These are phyloP conservation scores for Ophiostoma sp. DNA, from an alignment of 2,329 filamentous ascomycete genomes.

Conservation along the genomic window DNA sequence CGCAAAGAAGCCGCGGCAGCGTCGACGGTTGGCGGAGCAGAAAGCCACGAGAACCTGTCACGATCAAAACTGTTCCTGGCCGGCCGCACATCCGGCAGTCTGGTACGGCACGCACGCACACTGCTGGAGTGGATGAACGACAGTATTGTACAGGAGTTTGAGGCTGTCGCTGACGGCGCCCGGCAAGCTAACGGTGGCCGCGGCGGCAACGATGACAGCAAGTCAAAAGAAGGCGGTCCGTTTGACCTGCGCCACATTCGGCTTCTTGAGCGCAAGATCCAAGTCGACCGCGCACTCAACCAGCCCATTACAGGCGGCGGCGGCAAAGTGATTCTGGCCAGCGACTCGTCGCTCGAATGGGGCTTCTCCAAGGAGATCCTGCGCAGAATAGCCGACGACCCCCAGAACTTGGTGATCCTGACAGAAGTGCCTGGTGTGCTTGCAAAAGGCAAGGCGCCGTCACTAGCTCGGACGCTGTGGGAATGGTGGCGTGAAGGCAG, in stretches of 20 bases:
- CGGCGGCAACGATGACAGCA: conserved; percentile 49
- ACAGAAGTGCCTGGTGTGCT: conserved; percentile 63
- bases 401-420: conserved; percentile 77
- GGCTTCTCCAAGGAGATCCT: conserved; percentile 84
- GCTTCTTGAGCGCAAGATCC: conserved; percentile 73
- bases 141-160: conserved; percentile 85
- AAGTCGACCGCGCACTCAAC: conserved; percentile 65
- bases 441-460: conserved; percentile 45
- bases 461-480: conserved; percentile 72
- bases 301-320: conserved; percentile 42
- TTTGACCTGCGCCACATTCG: conserved; percentile 88
- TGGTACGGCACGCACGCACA: conserved; percentile 83
- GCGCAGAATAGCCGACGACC: conserved; percentile 65
- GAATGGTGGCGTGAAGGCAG: conserved; percentile 61
- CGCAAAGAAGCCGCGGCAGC: conserved; percentile 54
- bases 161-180: conserved; percentile 56
- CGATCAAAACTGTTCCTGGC: conserved; percentile 69
- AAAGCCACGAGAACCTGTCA: conserved; percentile 47
- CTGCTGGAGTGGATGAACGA: conserved; percentile 99
- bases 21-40: conserved; percentile 29
- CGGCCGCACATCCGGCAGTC: conserved; percentile 78
- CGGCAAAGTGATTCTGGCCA: conserved; percentile 79
- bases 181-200: conserved; percentile 44
- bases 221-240: conserved; percentile 58
- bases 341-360: conserved; percentile 87